These are phyloP conservation scores for Fusarium mundagurra DNA, from an alignment of 2,329 filamentous ascomycete species.

Conservation along the genomic window DNA sequence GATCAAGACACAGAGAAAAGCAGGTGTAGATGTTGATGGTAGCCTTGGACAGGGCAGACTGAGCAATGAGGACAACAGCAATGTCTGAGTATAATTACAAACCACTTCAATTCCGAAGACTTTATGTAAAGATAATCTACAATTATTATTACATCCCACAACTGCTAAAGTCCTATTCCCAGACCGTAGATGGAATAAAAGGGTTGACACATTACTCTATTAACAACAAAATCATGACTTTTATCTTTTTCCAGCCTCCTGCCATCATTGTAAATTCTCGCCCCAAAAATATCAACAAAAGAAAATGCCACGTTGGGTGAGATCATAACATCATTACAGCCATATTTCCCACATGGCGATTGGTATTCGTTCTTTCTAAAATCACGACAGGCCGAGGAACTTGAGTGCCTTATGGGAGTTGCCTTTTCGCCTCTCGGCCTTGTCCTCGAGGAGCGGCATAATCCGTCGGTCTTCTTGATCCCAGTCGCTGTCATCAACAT, in stretches of 20 bases:
- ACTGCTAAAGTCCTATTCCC: neutral
- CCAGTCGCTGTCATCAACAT: slow-evolving; percentile 54
- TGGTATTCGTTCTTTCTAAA: neutral
- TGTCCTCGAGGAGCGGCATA: slow-evolving; percentile 60
- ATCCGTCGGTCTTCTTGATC: slow-evolving; percentile 61
- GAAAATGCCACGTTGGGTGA: slow-evolving; percentile 21
- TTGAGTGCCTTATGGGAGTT: slow-evolving; percentile 64
- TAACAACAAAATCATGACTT: neutral
- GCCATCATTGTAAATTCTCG: slow-evolving; percentile 3
- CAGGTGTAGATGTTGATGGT: slow-evolving; percentile 34
- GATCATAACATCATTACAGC: slow-evolving; percentile 37
- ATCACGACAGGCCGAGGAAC: slow-evolving; percentile 58
- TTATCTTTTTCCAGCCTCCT: slow-evolving; percentile 2
- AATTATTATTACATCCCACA: neutral
- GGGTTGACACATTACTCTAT: slow-evolving; percentile 17
- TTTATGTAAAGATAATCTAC: neutral
- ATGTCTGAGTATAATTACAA: neutral
- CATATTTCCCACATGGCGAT: neutral
- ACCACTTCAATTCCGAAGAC: neutral
- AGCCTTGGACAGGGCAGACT: slow-evolving; percentile 24
- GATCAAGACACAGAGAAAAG: slow-evolving; percentile 29
- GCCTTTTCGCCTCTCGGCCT: slow-evolving; percentile 48
- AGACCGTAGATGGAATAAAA: neutral
- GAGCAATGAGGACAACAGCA: slow-evolving; percentile 27
- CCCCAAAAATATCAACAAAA: slow-evolving; percentile 16